These are phyloP conservation scores for Primulina eburnea DNA, from an alignment of 257 asterid species.

Conservation along the genomic window DNA sequence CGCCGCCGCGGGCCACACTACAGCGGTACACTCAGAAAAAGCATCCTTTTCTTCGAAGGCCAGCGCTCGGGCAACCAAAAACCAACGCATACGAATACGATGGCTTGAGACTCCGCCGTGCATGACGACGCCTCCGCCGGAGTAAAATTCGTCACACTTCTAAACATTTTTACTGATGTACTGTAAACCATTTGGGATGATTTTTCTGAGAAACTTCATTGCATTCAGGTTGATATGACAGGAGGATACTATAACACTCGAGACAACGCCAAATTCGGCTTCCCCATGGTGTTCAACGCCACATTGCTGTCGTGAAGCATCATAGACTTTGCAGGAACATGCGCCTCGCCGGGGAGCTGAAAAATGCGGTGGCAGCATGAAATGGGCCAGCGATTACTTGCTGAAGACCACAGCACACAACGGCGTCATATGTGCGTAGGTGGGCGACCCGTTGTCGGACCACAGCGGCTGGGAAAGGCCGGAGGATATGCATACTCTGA, in stretches of 20 bases:
- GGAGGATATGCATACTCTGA: conserved; percentile 76
- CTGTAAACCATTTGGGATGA: background rate
- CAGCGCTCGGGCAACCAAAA: conserved; percentile 90
- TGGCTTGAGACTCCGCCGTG: conserved; percentile 81
- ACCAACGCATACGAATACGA: conserved; percentile 58
- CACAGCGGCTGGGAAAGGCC: conserved; percentile 93
- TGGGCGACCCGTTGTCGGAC: conserved; percentile 77
- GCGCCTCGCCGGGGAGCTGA: conserved; percentile 50
- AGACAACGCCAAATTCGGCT: conserved; percentile 78
- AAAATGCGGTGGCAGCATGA: conserved; percentile 57
- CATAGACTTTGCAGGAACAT: conserved; percentile 66
- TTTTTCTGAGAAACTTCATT: background rate
- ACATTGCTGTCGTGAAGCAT: conserved; percentile 84
- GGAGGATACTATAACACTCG: conserved; percentile 98
- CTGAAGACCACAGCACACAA: conserved; percentile 71
- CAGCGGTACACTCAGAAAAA: conserved; percentile 74
- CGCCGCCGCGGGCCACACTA: conserved; percentile 48
- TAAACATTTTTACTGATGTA: no score
- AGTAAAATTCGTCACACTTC: conserved; percentile 24
- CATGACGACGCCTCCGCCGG: conserved; percentile 78
- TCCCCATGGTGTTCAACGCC: conserved; percentile 81
- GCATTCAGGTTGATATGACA: conserved; percentile 54
- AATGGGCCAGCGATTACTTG: conserved; percentile 79
- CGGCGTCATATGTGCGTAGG: conserved; percentile 72
- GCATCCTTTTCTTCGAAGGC: conserved; percentile 91